Conservation (phyloP, 2,329 filamentous ascomycete genomes). For the Capronia coronata region DNA sequence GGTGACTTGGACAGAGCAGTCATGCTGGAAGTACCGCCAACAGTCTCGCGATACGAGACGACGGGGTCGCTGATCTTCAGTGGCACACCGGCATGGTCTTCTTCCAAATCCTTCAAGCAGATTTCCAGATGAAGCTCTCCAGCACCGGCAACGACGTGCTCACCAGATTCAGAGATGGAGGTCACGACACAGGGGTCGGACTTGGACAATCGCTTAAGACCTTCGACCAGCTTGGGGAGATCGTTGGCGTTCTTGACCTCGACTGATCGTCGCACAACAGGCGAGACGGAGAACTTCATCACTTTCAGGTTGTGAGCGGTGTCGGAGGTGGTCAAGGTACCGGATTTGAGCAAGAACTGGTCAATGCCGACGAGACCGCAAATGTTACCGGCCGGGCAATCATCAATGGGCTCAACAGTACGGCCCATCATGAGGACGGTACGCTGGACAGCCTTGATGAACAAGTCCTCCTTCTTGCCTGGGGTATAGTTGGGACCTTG, state of each 20-base stretch:
- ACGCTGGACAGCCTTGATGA: constrained; percentile 99
- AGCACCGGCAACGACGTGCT: constrained; percentile 98
- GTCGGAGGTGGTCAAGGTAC: constrained; percentile 95
- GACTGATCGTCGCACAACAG: constrained; percentile 96
- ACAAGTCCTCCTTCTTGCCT: constrained; percentile 97
- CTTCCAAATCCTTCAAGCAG: constrained; percentile 99
- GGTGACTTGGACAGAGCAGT: constrained; percentile 98
- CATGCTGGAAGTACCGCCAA: constrained; percentile 76
- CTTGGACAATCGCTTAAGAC: constrained; percentile 99
- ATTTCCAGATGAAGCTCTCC: constrained; percentile 99
- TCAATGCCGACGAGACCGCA: constrained; percentile 98
- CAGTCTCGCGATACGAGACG: constrained; percentile 97
- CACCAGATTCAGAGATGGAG: constrained; percentile 81
- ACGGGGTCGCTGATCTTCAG: constrained; percentile 97
- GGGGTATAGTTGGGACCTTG: constrained; percentile 98
- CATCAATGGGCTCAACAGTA: constrained; percentile 97
- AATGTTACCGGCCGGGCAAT: constrained; percentile 99
- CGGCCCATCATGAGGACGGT: constrained; percentile 99
- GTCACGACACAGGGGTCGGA: constrained; percentile 98
- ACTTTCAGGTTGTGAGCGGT: constrained; percentile 99
- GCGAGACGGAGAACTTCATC: constrained; percentile 99
- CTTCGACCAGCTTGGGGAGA: constrained; percentile 98
- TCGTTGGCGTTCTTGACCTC: constrained; percentile 99
- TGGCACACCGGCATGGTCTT: constrained; percentile 97
- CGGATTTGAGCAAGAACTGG: constrained; percentile 99